phyloP scores from a whole-genome alignment of 805 yeast genomes.

The Osmozyma mogii region DNA sequence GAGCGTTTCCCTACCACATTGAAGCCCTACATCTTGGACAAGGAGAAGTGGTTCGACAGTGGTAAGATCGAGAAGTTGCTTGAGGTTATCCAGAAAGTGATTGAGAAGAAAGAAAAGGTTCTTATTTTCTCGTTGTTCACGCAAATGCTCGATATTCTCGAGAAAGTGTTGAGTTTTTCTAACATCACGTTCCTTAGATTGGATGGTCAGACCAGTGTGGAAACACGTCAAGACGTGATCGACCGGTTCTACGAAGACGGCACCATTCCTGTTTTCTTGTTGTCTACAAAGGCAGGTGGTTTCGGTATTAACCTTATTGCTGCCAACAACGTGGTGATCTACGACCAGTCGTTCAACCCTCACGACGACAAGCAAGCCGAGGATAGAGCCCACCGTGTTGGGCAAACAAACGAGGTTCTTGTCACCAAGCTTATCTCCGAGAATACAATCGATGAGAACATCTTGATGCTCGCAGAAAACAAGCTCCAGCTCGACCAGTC shows the following conservation, averaged over 20 bases:
- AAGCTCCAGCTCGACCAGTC: constrained; percentile 77
- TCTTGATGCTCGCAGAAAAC: constrained; percentile 77
- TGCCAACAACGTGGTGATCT: constrained; percentile 86
- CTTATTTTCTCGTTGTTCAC: constrained; percentile 88
- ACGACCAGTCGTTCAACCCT: constrained; percentile 93
- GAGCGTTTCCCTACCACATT: constrained; percentile 62
- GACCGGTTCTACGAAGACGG: constrained; percentile 82
- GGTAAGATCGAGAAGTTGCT: constrained; percentile 65
- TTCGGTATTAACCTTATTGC: constrained; percentile 95
- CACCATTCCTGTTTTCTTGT: constrained; percentile 73
- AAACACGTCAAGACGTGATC: constrained; percentile 83
- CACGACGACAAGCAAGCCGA: constrained; percentile 99
- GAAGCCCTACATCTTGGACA: constrained; percentile 42
- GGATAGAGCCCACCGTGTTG: constrained; percentile 97
- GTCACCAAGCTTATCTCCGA: constrained; percentile 69
- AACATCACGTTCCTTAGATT: constrained; percentile 69
- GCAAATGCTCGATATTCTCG: constrained; percentile 83
- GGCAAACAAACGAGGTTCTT: constrained; percentile 77
- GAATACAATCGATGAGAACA: constrained; percentile 83
- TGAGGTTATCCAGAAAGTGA: constrained; percentile 49
- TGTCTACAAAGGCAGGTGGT: constrained; percentile 97
- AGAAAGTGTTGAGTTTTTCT: constrained; percentile 56
- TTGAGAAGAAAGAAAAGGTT: constrained; percentile 54
- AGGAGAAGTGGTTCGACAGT: constrained; percentile 52
- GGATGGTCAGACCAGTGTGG: constrained; percentile 93